Evolutionary conservation across 495 filamentous ascomycete genomes (phyloP).

Genomic region (Annulohypoxylon moriforme): DNA sequence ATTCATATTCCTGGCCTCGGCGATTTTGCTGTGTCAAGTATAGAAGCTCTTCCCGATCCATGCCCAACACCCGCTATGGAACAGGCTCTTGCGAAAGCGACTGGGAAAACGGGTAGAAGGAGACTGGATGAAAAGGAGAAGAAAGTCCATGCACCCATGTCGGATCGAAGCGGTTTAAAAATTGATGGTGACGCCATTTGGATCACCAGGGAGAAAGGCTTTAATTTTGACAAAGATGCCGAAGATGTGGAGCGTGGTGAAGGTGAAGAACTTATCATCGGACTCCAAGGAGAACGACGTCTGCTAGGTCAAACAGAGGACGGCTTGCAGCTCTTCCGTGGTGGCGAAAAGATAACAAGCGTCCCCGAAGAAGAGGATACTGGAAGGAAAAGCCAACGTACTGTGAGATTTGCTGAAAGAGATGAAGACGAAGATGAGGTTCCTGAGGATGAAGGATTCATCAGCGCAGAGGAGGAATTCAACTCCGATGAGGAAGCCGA

Average conservation of each 20-base stretch:
- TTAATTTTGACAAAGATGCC: slow-evolving; percentile 79
- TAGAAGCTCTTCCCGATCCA: slow-evolving; percentile 90
- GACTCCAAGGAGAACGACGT: slow-evolving; percentile 82
- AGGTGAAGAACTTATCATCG: slow-evolving; percentile 92
- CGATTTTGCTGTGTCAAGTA: slow-evolving; percentile 84
- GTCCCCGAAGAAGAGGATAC: slow-evolving; percentile 69
- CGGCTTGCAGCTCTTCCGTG: slow-evolving; percentile 84
- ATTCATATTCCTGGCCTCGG: slow-evolving; percentile 95
- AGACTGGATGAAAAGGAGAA: slow-evolving; percentile 95
- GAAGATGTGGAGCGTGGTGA: slow-evolving; percentile 80
- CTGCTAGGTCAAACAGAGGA: slow-evolving; percentile 84
- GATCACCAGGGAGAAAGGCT: slow-evolving; percentile 68
- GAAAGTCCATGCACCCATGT: slow-evolving; percentile 95
- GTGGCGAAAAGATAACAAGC: slow-evolving; percentile 74
- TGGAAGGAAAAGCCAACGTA: slow-evolving; percentile 77
- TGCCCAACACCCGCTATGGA: slow-evolving; percentile 94
- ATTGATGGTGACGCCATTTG: slow-evolving; percentile 69
- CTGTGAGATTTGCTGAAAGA: slow-evolving; percentile 71
- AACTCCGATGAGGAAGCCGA: slow-evolving; percentile 66
- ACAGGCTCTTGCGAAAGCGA: slow-evolving; percentile 81
- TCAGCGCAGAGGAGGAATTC: slow-evolving; percentile 69
- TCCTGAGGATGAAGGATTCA: slow-evolving; percentile 69
- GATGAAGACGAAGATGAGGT: slow-evolving; percentile 66
- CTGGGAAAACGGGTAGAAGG: slow-evolving; percentile 79
- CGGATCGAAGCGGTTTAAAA: slow-evolving; percentile 90